Evolutionary conservation across 805 yeast genomes (phyloP).

Genomic region (Lachancea waltii): DNA sequence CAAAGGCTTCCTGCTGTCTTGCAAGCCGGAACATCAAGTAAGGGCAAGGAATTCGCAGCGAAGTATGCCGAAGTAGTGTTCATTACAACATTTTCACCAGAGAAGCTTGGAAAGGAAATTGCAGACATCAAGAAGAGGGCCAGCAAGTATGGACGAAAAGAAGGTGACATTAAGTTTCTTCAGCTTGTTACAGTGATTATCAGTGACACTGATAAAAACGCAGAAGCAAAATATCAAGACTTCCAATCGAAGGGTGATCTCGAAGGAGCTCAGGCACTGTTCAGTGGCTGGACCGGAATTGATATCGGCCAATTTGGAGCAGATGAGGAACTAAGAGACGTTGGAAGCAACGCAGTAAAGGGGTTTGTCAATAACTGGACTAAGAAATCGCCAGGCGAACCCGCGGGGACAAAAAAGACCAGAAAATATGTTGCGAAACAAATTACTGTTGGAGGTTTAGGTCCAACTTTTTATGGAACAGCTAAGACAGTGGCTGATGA

Average conservation of each 20-base stretch:
- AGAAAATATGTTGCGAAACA: constrained; percentile 23
- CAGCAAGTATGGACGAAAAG: constrained; percentile 28
- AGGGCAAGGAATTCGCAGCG: constrained; percentile 37
- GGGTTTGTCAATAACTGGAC: constrained; percentile 20
- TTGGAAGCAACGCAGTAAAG: constrained; percentile 29
- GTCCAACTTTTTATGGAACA: constrained; percentile 33
- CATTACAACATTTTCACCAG: constrained; percentile 30
- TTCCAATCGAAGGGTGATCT: constrained; percentile 27
- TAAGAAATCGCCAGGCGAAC: too few species aligned
- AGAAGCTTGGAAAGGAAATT: constrained; percentile 24
- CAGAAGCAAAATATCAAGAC: constrained; percentile 29
- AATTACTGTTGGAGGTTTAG: constrained; percentile 23
- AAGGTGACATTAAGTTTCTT: constrained; percentile 33
- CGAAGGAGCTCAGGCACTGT: constrained; percentile 39
- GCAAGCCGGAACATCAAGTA: constrained; percentile 37
- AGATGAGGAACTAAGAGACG: constrained; percentile 31
- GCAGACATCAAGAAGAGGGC: constrained; percentile 31
- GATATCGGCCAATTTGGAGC: constrained; percentile 34
- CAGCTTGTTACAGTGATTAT: constrained; percentile 33
- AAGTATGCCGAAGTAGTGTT: constrained; percentile 37
- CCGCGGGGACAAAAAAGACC: too few species aligned
- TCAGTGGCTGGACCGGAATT: constrained; percentile 38
- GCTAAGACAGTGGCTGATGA: constrained; percentile 36
- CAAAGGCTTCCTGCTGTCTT: constrained; percentile 37
- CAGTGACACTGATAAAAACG: constrained; percentile 38